Percentiles rank a stretch among this genome's conserved stretches.
These are phyloP conservation scores for Strigomonas galati DNA, from an alignment of 208 protist genomes.

Conservation along the genomic window DNA sequence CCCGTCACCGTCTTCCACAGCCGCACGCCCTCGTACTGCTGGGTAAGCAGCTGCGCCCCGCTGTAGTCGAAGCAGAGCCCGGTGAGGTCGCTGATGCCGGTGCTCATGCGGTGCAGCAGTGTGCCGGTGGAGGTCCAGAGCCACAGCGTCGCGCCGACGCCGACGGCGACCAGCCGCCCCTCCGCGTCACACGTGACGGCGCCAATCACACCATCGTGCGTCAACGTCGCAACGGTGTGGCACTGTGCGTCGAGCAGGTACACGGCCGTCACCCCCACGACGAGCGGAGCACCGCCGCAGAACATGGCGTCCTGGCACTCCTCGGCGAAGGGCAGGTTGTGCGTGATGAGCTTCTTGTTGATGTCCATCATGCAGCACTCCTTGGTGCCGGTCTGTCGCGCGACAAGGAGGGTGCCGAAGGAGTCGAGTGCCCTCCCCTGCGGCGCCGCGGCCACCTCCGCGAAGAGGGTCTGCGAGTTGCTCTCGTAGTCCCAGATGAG, in stretches of 20 bases:
- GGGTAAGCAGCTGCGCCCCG: conserved; percentile 49
- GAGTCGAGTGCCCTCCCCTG: conserved; percentile 33
- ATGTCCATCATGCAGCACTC: conserved; percentile 64
- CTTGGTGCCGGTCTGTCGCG: conserved; percentile 23
- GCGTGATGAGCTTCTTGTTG: conserved; percentile 49
- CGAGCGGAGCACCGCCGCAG: conserved; percentile 56
- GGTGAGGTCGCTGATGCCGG: conserved; percentile 51
- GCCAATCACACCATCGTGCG: conserved; percentile 53
- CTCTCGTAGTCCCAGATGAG: conserved; percentile 75
- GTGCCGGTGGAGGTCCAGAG: conserved; percentile 65
- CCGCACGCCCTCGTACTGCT: conserved; percentile 45
- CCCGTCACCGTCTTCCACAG: conserved; percentile 68
- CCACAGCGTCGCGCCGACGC: conserved; percentile 52
- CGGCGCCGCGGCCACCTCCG: conserved; percentile 33
- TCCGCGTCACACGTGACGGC: conserved; percentile 51
- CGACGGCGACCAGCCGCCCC: conserved; percentile 59
- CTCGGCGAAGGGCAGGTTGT: conserved; percentile 42
- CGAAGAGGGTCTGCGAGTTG: conserved; percentile 48
- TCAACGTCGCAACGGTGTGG: conserved; percentile 27
- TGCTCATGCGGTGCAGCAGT: conserved; percentile 60
- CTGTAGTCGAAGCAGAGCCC: conserved; percentile 51
- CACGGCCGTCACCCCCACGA: conserved; percentile 35
- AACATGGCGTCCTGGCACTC: conserved; percentile 45
- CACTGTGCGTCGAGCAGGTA: conserved; percentile 46
- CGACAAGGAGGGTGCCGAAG: conserved; percentile 53